These are phyloP conservation scores for Beauveria sp. DNA, from an alignment of 2,329 filamentous ascomycete genomes.

Conservation along the genomic window DNA sequence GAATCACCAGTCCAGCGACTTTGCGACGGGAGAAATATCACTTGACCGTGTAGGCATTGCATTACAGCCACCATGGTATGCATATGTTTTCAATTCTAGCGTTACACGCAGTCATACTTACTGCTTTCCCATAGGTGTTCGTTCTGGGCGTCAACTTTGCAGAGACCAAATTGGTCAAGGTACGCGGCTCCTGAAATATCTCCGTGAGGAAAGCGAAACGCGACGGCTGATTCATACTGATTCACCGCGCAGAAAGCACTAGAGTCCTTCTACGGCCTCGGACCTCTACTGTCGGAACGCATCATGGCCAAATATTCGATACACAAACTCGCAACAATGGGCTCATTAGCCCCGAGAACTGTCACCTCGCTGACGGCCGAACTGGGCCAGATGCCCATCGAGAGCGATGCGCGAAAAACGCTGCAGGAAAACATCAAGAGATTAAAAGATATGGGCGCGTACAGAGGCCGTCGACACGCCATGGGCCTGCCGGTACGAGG, in stretches of 20 bases:
- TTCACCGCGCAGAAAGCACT: constrained; percentile 54
- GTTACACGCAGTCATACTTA: not conserved
- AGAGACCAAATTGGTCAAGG: constrained; percentile 76
- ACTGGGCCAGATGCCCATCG: constrained; percentile 85
- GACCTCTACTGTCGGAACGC: constrained; percentile 57
- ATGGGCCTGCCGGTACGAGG: constrained; percentile 88
- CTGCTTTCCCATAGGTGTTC: constrained; percentile 53
- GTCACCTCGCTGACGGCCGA: constrained; percentile 77
- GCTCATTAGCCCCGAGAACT: constrained; percentile 65
- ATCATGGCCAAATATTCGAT: constrained; percentile 88
- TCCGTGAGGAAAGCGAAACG: not conserved
- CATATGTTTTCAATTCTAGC: not conserved
- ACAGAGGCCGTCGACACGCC: constrained; percentile 82
- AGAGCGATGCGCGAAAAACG: constrained; percentile 73
- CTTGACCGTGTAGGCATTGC: not conserved
- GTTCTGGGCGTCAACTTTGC: constrained; percentile 81
- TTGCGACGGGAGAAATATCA: not conserved
- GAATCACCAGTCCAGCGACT: not conserved
- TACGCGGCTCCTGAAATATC: constrained; percentile 33
- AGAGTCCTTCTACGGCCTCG: constrained; percentile 79
- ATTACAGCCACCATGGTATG: constrained; percentile 13
- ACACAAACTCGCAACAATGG: constrained; percentile 73
- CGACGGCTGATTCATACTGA: not conserved
- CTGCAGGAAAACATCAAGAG: constrained; percentile 79
- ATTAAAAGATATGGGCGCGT: constrained; percentile 83